Conservation (phyloP, 2,329 filamentous ascomycete genomes). For the Aspergillus persii region DNA sequence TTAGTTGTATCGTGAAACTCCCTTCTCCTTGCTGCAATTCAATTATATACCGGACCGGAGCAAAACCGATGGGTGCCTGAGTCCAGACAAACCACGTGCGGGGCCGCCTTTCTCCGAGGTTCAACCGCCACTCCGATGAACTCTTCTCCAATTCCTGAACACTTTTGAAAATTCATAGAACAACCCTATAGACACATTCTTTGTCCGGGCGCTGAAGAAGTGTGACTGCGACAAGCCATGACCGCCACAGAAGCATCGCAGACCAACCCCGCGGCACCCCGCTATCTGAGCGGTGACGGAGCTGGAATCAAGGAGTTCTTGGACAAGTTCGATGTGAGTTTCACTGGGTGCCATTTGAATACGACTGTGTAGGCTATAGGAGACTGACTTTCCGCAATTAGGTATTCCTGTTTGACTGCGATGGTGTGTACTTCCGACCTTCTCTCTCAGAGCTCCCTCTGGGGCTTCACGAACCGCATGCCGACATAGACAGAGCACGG, state of each 20-base stretch:
- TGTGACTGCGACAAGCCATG: background rate
- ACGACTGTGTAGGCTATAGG: background rate
- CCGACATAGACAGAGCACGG: conserved; percentile 19
- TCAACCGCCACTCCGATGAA: background rate
- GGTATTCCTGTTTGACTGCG: conserved; percentile 95
- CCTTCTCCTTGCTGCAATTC: background rate
- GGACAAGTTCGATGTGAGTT: conserved; percentile 83
- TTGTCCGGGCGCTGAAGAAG: background rate
- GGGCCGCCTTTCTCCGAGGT: background rate
- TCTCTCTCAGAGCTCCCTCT: background rate
- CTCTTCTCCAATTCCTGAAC: background rate
- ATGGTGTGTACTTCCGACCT: conserved; percentile 62
- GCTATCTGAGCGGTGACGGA: conserved; percentile 75
- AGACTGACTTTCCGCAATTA: conserved; percentile 38
- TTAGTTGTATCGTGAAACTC: background rate
- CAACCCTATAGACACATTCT: background rate
- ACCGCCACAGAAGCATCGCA: background rate
- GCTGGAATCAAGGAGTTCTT: conserved; percentile 78
- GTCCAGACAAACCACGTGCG: background rate
- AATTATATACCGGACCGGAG: background rate
- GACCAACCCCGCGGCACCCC: conserved; percentile 32
- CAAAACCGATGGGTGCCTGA: background rate
- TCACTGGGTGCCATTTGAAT: background rate
- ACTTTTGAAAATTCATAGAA: background rate
- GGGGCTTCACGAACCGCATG: background rate